A percentile compares a stretch with the other conserved stretches of the same genome.
Conservation (phyloP, 306 rosid genomes). For the Glycine tomentella region DNA sequence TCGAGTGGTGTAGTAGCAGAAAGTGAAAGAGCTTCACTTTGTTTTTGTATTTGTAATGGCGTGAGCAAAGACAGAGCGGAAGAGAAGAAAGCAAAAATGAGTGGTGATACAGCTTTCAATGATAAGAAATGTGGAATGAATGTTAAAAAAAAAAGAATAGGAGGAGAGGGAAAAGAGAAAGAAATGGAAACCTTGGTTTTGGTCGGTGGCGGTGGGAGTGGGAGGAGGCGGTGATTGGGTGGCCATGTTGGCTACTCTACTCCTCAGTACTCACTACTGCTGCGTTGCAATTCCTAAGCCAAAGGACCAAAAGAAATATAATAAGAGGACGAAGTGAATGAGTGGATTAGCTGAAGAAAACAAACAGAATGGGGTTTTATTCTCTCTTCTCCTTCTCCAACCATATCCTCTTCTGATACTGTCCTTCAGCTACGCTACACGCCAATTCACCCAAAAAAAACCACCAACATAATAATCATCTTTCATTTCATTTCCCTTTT, state of each 20-base stretch:
- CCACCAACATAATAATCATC: no score
- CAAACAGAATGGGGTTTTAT: no score
- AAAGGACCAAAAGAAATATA: no score
- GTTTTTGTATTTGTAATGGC: neutral
- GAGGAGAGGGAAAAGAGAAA: neutral
- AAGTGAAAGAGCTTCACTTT: neutral
- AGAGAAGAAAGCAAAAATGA: no score
- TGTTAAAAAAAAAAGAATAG: neutral
- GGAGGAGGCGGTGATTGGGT: constrained; percentile 56
- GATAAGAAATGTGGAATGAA: neutral
- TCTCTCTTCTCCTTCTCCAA: no score
- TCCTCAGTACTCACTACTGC: neutral
- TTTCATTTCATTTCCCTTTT: no score
- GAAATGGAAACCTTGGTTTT: constrained; percentile 55
- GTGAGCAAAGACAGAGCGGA: neutral
- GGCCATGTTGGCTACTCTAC: constrained; percentile 55
- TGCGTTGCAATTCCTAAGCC: neutral
- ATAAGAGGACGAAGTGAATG: no score
- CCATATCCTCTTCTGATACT: no score
- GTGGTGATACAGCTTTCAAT: neutral
- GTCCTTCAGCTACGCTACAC: no score
- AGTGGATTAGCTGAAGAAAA: no score
- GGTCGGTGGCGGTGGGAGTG: constrained; percentile 45
- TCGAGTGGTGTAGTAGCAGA: neutral
- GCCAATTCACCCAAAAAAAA: no score